Evolutionary conservation across 306 rosid genomes (phyloP), one percentile per base, ranked within the genome.

Genomic region (Quercus berberidifolia): DNA sequence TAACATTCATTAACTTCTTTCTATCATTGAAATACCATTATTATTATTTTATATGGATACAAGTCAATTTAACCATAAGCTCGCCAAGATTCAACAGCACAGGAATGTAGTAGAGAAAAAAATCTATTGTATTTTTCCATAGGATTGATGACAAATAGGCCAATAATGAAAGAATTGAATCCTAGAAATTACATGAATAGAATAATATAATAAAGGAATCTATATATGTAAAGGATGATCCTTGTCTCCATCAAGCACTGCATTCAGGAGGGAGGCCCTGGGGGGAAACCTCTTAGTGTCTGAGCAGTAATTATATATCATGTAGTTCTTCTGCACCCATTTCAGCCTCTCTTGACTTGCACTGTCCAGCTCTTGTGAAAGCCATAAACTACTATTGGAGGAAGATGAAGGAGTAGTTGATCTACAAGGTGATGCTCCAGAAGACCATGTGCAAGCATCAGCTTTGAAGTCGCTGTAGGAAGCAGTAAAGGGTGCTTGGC

Each of bases 261-360:
- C 97, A 91, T 69, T 92, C 92, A 0, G 30, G 78, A 59, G 94
- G 94, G 19, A 92, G 52, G 64, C 90, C 91, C 55, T 78, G 93
- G 67, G 93, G 67, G 96, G 92, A 76, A 91, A 92, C 38, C 97
- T 78, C 55, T 88, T 82, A 1, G 31, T 18, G 54, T 92, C 92
- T 9, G 83, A 10, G 76, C 97, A 92, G 63, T 91, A 92, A 81
- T 89, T 84, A 72, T 92, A 92, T 72, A 88, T 82, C 97, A 86
- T 91, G 84, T 77, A 91, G 46, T 90, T 86, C 67, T 81, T 88
- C 43, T 85, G 93, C 57, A 90, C 97, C 97, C 90, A 85, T 43
- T 19, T 68, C 2, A 92, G 91, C 84, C 65, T 90, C 73, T 56
- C 62, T 68, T 79, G 69, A 76, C 69, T 35, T 23, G 81, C 54